Evolutionary conservation across 1,284 basidiomycete genomes (phyloP).

Genomic region (Cerrena zonata): DNA sequence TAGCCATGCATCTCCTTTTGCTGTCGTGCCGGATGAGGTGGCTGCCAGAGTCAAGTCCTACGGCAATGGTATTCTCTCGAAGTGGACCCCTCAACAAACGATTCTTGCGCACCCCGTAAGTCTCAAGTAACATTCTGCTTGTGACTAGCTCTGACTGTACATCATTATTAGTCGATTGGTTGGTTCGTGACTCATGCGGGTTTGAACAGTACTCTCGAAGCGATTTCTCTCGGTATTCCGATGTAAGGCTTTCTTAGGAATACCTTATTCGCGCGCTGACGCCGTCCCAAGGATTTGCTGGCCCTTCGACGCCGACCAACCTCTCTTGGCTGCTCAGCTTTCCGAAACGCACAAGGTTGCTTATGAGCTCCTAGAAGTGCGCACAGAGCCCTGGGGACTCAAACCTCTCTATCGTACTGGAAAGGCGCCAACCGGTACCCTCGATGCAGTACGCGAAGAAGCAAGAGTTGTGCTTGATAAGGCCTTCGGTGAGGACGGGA

Average conservation of each 20-base stretch:
- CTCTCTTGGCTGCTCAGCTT: conserved; percentile 19
- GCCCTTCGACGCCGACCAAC: conserved; percentile 23
- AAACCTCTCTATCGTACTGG: conserved; percentile 17
- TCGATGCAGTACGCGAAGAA: conserved; percentile 18
- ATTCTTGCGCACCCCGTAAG: conserved; percentile 8
- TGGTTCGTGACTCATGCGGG: conserved; percentile 15
- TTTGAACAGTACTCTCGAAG: conserved; percentile 9
- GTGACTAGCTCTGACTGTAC: neutral
- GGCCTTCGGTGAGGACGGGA: conserved; percentile 18
- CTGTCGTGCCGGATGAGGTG: conserved; percentile 6
- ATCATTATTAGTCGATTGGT: conserved; percentile 5
- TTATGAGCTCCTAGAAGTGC: conserved; percentile 25
- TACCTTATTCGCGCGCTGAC: neutral
- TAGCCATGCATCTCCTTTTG: conserved; percentile 8
- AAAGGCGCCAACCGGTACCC: conserved; percentile 14
- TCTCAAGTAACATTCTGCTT: neutral
- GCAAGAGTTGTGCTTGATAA: conserved; percentile 12
- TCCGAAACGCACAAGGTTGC: conserved; percentile 18
- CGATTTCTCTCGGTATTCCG: conserved; percentile 7
- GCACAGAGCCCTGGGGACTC: conserved; percentile 15
- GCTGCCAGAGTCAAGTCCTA: conserved; percentile 6
- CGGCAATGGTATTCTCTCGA: conserved; percentile 5
- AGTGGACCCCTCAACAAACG: conserved; percentile 9
- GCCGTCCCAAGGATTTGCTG: conserved; percentile 20
- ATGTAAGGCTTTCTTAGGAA: conserved; percentile 3